Conservation (phyloP, 768 basidiomycete genomes). For the Mycena kentingensis region DNA sequence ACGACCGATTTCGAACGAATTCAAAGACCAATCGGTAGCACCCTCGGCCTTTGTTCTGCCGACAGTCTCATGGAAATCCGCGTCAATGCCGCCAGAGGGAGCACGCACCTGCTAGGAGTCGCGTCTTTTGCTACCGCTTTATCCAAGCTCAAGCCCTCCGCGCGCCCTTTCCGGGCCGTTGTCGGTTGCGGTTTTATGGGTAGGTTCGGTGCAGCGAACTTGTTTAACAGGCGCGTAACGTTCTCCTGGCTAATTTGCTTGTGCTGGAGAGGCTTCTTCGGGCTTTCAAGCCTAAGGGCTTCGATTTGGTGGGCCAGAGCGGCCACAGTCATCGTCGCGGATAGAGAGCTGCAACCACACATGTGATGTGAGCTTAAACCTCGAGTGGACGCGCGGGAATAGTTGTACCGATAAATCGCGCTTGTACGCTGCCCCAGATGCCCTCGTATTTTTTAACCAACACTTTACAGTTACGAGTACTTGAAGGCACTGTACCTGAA, state of each 20-base stretch:
- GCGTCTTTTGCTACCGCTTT: slow-evolving; percentile 92
- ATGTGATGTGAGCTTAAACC: too few species aligned
- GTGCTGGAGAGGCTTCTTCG: slow-evolving; percentile 33
- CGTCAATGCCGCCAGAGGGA: background rate
- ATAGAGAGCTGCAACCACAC: too few species aligned
- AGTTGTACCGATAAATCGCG: too few species aligned
- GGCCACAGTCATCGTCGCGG: too few species aligned
- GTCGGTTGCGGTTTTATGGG: slow-evolving; percentile 22
- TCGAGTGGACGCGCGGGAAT: too few species aligned
- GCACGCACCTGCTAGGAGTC: slow-evolving; percentile 60
- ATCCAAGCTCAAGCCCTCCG: slow-evolving; percentile 50
- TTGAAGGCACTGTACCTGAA: too few species aligned
- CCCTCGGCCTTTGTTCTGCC: slow-evolving; percentile 76
- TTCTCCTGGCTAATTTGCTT: slow-evolving; percentile 64
- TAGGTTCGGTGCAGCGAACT: slow-evolving; percentile 70
- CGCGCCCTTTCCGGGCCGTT: slow-evolving; percentile 38
- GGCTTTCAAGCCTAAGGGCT: background rate
- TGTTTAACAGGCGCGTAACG: slow-evolving; percentile 71
- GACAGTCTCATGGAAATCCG: background rate
- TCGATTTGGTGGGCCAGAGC: background rate
- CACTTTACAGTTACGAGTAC: too few species aligned
- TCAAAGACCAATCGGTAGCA: slow-evolving; percentile 82
- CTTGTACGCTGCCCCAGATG: too few species aligned
- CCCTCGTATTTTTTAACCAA: too few species aligned
- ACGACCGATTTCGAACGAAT: slow-evolving; percentile 90